phyloP scores from a whole-genome alignment of 2,329 filamentous ascomycete genomes.

The Trichoderma atroviride region DNA sequence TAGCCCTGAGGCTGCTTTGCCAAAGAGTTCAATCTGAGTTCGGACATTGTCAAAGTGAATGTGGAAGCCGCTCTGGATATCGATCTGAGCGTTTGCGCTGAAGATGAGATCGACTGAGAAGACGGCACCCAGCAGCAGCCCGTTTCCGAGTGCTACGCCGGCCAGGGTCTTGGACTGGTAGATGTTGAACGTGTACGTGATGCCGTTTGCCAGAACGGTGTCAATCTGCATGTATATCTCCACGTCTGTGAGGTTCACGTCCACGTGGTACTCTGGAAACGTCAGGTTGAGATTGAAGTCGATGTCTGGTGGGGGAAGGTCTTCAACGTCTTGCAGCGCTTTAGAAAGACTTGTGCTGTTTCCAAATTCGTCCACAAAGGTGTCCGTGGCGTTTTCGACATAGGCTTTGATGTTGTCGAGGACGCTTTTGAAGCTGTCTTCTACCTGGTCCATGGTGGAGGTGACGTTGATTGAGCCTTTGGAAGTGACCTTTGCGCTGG shows the following conservation, averaged over 20 bases:
- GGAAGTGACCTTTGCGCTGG: constrained; percentile 47
- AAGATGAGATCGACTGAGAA: constrained; percentile 57
- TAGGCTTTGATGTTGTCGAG: constrained; percentile 41
- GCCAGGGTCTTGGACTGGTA: constrained; percentile 49
- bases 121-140: constrained; percentile 50
- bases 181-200: constrained; percentile 53
- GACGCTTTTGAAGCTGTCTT: constrained; percentile 37
- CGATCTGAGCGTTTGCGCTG: constrained; percentile 48
- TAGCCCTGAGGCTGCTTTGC: constrained; percentile 50
- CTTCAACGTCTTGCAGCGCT: constrained; percentile 34
- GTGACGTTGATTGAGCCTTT: constrained; percentile 46
- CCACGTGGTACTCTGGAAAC: constrained; percentile 48
- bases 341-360: constrained; percentile 32
- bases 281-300: constrained; percentile 49
- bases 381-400: constrained; percentile 32
- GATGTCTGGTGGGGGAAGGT: constrained; percentile 35
- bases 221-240: constrained; percentile 56
- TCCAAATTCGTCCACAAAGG: constrained; percentile 34
- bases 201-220: constrained; percentile 44
- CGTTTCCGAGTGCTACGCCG: constrained; percentile 45
- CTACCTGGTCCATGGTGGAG: constrained; percentile 34
- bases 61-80: constrained; percentile 58
- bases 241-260: constrained; percentile 53
- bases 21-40: constrained; percentile 55
- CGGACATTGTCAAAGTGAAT: constrained; percentile 55